Evolutionary conservation across 345 rosid species (phyloP), one percentile per base, ranked within the genome.

Genomic region (Acer saccharum): DNA sequence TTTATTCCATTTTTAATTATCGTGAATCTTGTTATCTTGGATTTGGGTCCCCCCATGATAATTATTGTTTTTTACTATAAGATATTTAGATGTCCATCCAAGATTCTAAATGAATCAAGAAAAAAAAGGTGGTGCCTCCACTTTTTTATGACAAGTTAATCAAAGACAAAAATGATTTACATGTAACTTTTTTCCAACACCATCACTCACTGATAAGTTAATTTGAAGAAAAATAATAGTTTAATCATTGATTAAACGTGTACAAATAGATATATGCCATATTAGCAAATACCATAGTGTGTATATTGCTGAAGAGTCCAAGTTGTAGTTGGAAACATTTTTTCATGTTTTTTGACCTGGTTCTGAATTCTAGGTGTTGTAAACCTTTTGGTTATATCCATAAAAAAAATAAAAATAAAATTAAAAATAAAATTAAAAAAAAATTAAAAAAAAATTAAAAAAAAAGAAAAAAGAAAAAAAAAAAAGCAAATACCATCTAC

Each of bases 141-240:
- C 63, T 27, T 70, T 32, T 71, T 17, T 11, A 25, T 69, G 73
- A 54, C 74, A 71, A 71, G 64, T 52, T 27, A 71, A 52, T 25
- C 32, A 12, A 35, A 0, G 32, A n/a, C 32, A 39, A 10, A n/a
- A 12, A 5, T 60, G 67, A 58, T 72, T 41, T 72, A 10, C 20
- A 21, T 20, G 65, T 16, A 35, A 58, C 54, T 39, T 69, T 72
- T 72, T 21, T 12, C 66, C 39, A 35, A 58, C 76, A 18, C 4
- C 67, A 17, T 43, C 46, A 4, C 46, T 13, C 35, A n/a, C 46
- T 16, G 3, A 58, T 18, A 21, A 16, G 25, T 21, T 17, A 60
- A 10, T 20, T 64, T 5, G 9, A 13, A 35, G 39, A 35, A 35
- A 11, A 23, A 29, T 17, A 29, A 14, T 12, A 27, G 2, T 21